Conservation (phyloP, 2,329 filamentous ascomycete species). For the Monosporascus sp. region DNA sequence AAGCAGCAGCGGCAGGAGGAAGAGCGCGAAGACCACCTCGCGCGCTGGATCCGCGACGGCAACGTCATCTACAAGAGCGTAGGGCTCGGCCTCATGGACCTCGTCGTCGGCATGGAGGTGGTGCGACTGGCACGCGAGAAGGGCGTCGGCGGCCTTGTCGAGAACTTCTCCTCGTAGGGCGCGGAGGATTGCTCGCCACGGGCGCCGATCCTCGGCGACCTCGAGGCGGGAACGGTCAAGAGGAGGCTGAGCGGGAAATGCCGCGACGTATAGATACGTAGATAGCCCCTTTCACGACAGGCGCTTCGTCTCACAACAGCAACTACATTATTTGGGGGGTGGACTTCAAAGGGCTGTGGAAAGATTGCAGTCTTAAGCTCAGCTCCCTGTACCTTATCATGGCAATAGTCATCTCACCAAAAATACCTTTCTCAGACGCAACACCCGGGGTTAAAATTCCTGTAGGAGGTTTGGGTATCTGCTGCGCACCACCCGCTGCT, state of each 20-base stretch:
- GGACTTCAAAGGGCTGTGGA: too few relatives aligned
- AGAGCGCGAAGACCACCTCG: conserved; percentile 44
- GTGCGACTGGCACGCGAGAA: conserved; percentile 50
- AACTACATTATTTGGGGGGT: too few relatives aligned
- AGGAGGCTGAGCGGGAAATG: not conserved
- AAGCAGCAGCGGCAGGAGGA: conserved; percentile 28
- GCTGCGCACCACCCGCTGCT: too few relatives aligned
- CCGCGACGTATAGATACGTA: not conserved
- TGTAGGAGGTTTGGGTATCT: too few relatives aligned
- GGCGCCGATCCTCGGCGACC: conserved; percentile 8
- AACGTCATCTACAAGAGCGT: conserved; percentile 67
- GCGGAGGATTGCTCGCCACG: conserved; percentile 7
- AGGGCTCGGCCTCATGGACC: conserved; percentile 60
- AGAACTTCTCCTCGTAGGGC: conserved; percentile 40
- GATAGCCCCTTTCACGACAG: too few relatives aligned
- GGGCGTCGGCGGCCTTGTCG: conserved; percentile 47
- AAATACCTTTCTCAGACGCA: too few relatives aligned
- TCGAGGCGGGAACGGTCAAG: not conserved
- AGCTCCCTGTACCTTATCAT: too few relatives aligned
- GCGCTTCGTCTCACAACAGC: too few relatives aligned
- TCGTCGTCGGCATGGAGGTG: conserved; percentile 55
- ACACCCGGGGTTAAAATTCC: too few relatives aligned
- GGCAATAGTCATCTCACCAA: too few relatives aligned
- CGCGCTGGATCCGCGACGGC: conserved; percentile 52
- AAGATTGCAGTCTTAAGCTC: too few relatives aligned